Evolutionary conservation across 768 basidiomycete species (phyloP), one percentile per base, ranked within the genome.

Genomic region (Mycena pura): DNA sequence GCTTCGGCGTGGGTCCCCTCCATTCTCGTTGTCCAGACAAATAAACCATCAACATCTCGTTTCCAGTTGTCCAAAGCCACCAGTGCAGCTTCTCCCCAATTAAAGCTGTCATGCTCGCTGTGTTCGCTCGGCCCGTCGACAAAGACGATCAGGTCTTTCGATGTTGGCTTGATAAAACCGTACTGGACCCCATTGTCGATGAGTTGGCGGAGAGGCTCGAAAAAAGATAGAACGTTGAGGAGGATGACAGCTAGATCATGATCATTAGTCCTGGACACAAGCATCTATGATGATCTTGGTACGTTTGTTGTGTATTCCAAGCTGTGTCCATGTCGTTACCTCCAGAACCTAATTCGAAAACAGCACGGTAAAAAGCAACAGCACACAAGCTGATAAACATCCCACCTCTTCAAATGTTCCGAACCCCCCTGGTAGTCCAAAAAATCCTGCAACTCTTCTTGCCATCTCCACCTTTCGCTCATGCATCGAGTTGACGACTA

Each of bases 391-490:
- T 21, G n/a, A 14, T n/a, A 17, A 45, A 6, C 10, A 21, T 55
- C 72, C 60, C 28, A 89, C 92, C 84, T 98, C 96, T 76, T 99
- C 97, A 64, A 94, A 93, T 0, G 96, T 98, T 10, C 96, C 96
- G 70, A 87, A 97, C 0, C 96, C 96, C 19, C 96, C 96, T 1
- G 96, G 96, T 19, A 99, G 78, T 11, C 88, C 93, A 45, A 98
- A 78, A 68, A 99, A 99, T 0, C 88, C 95, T 17, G 84, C 82
- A 0, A 85, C 86, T 9, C 90, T 80, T 64, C 84, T 84, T 0
- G 96, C 95, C 95, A 99, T 97, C 72, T 91, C 87, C 9, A 91
- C 81, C 70, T 98, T 98, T 14, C 96, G 87, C 68, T 95, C 88
- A 63, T 93, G 92, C 91, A 94, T 95, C 0, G 90, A 90, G 60